Base-by-base conservation (phyloP, 495 filamentous ascomycete species). In the Trichocladium uniseriatum region DNA sequence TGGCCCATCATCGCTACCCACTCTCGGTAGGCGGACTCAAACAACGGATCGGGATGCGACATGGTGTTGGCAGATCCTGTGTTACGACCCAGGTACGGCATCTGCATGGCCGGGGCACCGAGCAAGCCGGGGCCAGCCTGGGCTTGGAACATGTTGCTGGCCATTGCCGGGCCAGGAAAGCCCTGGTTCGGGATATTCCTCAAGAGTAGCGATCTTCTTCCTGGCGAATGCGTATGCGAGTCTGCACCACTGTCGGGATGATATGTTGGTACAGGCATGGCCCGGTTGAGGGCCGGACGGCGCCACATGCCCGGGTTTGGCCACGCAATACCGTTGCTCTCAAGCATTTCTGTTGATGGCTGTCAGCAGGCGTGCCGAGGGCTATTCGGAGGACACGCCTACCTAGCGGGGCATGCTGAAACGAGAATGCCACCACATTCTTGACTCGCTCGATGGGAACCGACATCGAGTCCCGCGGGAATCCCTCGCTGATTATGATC, bases 391-490 rank as follows among this genome's bases (percentile, higher is more conserved):
- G 35, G 14, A 7, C 3, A 9, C 4, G 63, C 73, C 62, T 68
- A 91, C 88, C 74, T 21, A 86, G 65, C 6, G 89, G 89, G 39
- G 85, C 87, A 75, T 91, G 87, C 59, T 92, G 87, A 55, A 94
- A 95, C 6, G 87, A 82, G 61, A 95, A 89, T 5, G 75, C 76
- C 39, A 90, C 78, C 19, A 88, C 60, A 62, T 89, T 85, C 56
- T 81, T 85, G 54, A 86, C 73, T 36, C 81, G 69, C 55, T 88
- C 81, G 49, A 89, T 84, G 0, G 79, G 79, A 8, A 67, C 61
- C 8, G 67, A 60, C 8, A 67, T 40, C 6, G 73, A 73, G 36
- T 76, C 71, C 11, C 75, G 60, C 1, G 68, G 63, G 53, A 87
- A 83, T 0, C 86, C 87, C 52, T 92, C 87, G 19, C 83, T 76